Conservation (phyloP, 176 grass and related monocot genomes). For the Aegilops umbellulata region DNA sequence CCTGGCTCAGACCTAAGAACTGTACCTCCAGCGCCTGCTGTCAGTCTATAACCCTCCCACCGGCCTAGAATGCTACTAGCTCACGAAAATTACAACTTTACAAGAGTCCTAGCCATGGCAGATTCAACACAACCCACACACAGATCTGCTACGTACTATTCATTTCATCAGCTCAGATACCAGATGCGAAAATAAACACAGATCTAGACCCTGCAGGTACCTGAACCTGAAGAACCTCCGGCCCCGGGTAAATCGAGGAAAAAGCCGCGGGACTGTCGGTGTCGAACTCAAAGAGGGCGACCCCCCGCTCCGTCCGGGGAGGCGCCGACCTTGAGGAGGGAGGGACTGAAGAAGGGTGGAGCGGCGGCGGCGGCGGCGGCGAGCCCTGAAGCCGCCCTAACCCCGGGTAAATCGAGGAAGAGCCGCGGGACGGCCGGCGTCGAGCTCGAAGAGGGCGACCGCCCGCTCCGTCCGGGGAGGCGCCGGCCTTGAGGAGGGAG, state of each 20-base stretch:
- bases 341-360: background rate
- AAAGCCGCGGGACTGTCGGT: no score
- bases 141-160: no score
- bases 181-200: background rate
- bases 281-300: no score
- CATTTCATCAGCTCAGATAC: background rate
- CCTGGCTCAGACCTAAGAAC: background rate
- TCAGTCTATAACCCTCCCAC: background rate
- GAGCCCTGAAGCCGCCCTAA: no score
- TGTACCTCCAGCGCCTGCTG: no score
- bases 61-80: background rate
- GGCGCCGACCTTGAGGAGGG: no score
- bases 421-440: background rate
- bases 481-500: background rate
- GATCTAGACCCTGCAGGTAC: background rate
- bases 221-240: background rate
- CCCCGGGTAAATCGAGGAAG: background rate
- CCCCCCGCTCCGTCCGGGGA: background rate
- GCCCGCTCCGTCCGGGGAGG: background rate
- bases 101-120: background rate
- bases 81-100: background rate
- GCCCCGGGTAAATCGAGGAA: no score
- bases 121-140: background rate
- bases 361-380: no score
- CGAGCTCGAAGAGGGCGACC: background rate